phyloP scores from a whole-genome alignment of 495 filamentous ascomycete genomes.

The Jackrogersella minutella region DNA sequence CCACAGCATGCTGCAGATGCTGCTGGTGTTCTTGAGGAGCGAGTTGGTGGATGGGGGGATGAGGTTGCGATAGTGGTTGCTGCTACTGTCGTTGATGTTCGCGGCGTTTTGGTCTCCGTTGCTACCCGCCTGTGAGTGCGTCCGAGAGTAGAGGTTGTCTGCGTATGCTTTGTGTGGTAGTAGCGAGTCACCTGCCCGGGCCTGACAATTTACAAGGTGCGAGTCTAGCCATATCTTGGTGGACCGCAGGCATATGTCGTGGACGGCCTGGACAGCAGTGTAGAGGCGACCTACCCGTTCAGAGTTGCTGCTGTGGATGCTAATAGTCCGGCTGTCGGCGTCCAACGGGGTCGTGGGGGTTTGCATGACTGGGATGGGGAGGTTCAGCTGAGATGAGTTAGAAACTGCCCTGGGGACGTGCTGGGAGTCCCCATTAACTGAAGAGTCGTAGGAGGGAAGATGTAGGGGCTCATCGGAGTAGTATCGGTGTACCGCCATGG shows the following conservation, averaged over 20 bases:
- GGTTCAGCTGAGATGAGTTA: not conserved
- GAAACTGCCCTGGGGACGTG: not conserved
- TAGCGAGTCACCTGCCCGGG: slow-evolving; percentile 2
- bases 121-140: not conserved
- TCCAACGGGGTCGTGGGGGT: not conserved
- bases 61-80: not conserved
- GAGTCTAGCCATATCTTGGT: slow-evolving; percentile 39
- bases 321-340: not conserved
- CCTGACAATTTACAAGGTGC: slow-evolving; percentile 30
- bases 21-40: slow-evolving; percentile 42
- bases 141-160: not conserved
- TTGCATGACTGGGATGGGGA: not conserved
- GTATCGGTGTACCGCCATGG: not conserved
- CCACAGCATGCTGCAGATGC: slow-evolving; percentile 45
- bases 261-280: slow-evolving; percentile 9
- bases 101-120: not conserved
- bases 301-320: slow-evolving; percentile 3
- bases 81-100: not conserved
- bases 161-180: not conserved
- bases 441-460: not conserved
- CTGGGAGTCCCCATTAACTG: not conserved
- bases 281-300: not conserved
- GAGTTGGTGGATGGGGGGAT: slow-evolving; percentile 16
- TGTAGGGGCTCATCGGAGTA: not conserved
- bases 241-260: slow-evolving; percentile 39